Percentiles rank a stretch among this genome's conserved stretches.
phyloP scores from a whole-genome alignment of 2,329 filamentous ascomycete genomes.

The Ophiocordyceps unilateralis region DNA sequence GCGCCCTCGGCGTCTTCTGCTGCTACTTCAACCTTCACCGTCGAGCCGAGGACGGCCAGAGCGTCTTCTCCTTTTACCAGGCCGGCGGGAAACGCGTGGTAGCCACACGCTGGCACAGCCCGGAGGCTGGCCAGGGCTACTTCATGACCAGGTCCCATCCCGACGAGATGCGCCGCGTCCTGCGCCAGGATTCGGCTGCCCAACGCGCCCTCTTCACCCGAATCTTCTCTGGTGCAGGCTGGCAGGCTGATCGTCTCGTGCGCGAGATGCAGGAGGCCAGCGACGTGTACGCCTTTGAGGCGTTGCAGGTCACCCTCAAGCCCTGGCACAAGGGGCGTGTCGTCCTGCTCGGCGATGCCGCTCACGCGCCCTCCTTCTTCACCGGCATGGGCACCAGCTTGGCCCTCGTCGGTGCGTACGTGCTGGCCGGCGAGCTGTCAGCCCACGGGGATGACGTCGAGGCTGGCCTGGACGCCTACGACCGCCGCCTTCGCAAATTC shows the following conservation, averaged over 20 bases:
- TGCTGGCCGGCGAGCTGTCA: conserved; percentile 29
- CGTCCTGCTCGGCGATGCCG: conserved; percentile 31
- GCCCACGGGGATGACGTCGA: conserved; percentile 7
- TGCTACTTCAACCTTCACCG: conserved; percentile 23
- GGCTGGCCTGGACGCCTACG: conserved; percentile 20
- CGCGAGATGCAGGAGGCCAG: conserved; percentile 16
- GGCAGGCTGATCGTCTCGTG: conserved; percentile 22
- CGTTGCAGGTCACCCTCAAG: conserved; percentile 23
- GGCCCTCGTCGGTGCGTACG: conserved; percentile 28
- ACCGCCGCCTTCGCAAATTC: conserved; percentile 20
- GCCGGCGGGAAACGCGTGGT: conserved; percentile 19
- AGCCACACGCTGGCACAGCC: conserved; percentile 3
- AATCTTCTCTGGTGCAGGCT: conserved; percentile 26
- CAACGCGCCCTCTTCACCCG: conserved; percentile 22
- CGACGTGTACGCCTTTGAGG: conserved; percentile 25
- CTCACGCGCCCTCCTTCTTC: conserved; percentile 24
- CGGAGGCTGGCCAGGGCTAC: conserved; percentile 8
- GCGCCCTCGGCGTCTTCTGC: conserved; percentile 10
- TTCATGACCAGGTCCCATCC: conserved; percentile 13
- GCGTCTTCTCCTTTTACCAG: conserved; percentile 10
- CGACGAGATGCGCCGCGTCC: conserved; percentile 8
- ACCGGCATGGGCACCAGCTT: conserved; percentile 31
- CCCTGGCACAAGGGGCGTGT: conserved; percentile 19
- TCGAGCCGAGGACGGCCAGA: conserved; percentile 8
- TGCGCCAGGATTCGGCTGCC: conserved; percentile 8